Base-by-base conservation (phyloP, 2,329 filamentous ascomycete genomes). In the Escovopsis weberi region DNA sequence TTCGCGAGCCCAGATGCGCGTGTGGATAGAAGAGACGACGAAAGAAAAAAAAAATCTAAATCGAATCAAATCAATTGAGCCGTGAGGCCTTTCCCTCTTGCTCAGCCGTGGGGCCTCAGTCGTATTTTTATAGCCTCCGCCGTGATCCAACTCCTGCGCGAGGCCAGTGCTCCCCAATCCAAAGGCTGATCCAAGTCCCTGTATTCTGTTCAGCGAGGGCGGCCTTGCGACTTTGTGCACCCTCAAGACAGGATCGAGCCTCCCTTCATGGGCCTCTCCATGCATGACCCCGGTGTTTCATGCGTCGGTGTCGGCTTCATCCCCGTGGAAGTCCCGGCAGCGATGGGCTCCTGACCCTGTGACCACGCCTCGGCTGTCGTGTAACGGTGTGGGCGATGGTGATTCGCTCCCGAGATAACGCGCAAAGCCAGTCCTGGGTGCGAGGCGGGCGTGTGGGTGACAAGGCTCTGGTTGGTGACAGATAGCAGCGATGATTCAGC, bases 81-180 rank as follows among this genome's bases (percentile, higher is more conserved):
- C 53, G 53, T 53, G 55, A 57, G 55, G 53, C 53, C 45, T 45
- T 37, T 48, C 44, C 47, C 44, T 56, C 52, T 56, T 53, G 48
- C 47, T 42, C 23, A 50, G 54, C 55, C 55, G 55, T 46, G 55
- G 56, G 54, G 52, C 55, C 50, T 48, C 45, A 37, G 42, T 15
- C 39, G 43, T 46, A 45, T 44, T 30, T 43, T 45, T 33, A 41
- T 26, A 40, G 40, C 41, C 15, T 40, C 30, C 39, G 45, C 40
- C 39, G 33, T 30, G 28, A 6, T 33, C 32, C 26, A 41, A 45
- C 33, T 39, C 42, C 37, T 37, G 43, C 26, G 43, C 30, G 26
- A 19, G 26, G 19, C 11, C 26, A 12, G 11, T 12, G 28, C 10
- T 28, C n/a, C 5, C 37, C 37, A 39, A 33, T 28, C 32, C n/a